Evolutionary conservation across 73 alveolate genomes (phyloP), one percentile per base, ranked within the genome.

Genomic region (Paramecium bursaria): DNA sequence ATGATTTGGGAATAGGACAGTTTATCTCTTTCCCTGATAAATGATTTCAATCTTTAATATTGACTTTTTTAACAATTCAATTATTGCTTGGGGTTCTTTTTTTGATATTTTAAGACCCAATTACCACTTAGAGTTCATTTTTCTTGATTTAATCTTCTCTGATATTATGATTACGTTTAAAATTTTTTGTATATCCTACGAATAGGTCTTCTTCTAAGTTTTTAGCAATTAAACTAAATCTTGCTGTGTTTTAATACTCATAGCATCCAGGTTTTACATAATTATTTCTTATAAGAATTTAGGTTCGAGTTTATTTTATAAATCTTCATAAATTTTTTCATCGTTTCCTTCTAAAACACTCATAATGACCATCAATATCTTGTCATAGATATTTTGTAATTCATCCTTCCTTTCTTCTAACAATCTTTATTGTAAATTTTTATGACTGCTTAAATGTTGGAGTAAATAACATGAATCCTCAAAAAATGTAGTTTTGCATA

Each of bases 281-380:
- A 67, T n/a, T 4, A 35, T 33, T 19, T 67, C 82, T 31, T 39
- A 39, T 7, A 67, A 25, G 27, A 67, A 67, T 67, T 42, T 67
- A 1, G 82, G 82, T 11, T 67, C 82, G 6, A 67, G 19, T 67
- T 67, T 67, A 1, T 67, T 67, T 21, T 35, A 2, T 6, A 67
- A 42, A 19, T 67, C 82, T 14, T 67, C 82, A 6, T 39, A 67
- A 3, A 67, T 67, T 39, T 47, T 31, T 2, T 67, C 82, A 67
- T 67, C 82, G 44, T 67, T 67, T n/a, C 82, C 82, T 35, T 67
- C 82, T 3, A 67, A 19, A 42, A 67, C 82, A 39, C 82, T 67
- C 82, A 67, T 67, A 11, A 67, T 42, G 3, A 27, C 19, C 10
- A 67, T 31, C 0, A 67, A 30, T 42, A 67, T 67, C 44, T 67